A percentile compares a stretch with the other conserved stretches of the same genome.
These are phyloP conservation scores for Erythrophleum ivorense DNA, from an alignment of 331 rosid species.

Conservation along the genomic window DNA sequence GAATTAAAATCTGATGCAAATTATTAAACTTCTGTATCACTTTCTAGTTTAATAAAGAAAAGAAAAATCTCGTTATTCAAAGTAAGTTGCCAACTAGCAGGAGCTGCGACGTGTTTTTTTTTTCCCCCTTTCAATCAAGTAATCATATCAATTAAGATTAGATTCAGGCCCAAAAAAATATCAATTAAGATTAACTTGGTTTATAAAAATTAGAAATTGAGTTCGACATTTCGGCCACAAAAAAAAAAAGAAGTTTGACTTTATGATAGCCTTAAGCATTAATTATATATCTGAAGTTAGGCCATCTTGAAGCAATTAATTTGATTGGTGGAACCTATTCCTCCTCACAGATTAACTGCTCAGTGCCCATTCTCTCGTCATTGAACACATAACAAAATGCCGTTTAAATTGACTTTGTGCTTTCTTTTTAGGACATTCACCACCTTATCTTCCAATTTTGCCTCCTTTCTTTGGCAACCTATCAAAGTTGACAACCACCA, in stretches of 20 bases:
- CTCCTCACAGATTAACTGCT: not conserved
- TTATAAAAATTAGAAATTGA: not conserved
- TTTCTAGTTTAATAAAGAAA: no score
- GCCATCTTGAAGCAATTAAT: not conserved
- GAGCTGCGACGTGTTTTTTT: no score
- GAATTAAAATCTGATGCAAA: no score
- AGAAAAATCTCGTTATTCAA: no score
- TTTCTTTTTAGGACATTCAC: constrained; percentile 23
- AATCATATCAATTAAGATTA: not conserved
- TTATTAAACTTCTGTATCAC: no score
- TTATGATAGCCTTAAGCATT: not conserved
- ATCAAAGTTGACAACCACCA: not conserved
- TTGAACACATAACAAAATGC: constrained; percentile 12
- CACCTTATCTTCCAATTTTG: not conserved
- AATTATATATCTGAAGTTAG: not conserved
- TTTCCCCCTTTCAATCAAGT: no score
- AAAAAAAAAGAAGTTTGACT: not conserved
- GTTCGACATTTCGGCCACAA: not conserved
- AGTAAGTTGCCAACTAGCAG: no score
- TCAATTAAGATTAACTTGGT: not conserved
- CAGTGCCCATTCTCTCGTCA: not conserved
- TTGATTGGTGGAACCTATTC: constrained; percentile 9
- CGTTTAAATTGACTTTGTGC: constrained; percentile 26
- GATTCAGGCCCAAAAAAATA: not conserved
- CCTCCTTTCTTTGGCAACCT: constrained; percentile 17